Evolutionary conservation across 306 rosid species (phyloP), one percentile per base, ranked within the genome.

Genomic region (Ormosia semicastrata): DNA sequence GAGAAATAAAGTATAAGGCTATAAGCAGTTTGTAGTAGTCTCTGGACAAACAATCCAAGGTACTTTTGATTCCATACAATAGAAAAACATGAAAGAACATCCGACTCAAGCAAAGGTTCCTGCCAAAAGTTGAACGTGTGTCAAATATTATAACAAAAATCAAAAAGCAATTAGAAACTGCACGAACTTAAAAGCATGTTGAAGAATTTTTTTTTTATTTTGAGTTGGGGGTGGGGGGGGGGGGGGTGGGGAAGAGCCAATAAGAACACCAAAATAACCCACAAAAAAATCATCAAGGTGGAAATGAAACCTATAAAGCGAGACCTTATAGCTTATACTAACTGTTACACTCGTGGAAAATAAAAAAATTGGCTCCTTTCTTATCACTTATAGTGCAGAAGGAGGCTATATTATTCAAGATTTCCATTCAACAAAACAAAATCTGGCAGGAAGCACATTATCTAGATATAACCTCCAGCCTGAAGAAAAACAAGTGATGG

Each of bases 71-170:
- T 71, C 83, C 89, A 82, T 17, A 63, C 72, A 77, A 34, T 4
- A 66, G 73, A 80, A 89, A 84, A 89, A 69, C 76, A 86, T 76
- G 86, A 81, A 81, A 76, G 46, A 85, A 78, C 90, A 81, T 73
- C 88, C 32, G 72, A 58, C 58, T 77, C 80, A 75, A 53, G 76
- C 71, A 30, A 66, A 78, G 65, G 66, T 81, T 75, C 94, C 94
- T 89, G 92, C n/a, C 66, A 65, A 71, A 82, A 81, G 77, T 50
- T 11, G 40, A 81, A 5, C 40, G 15, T 34, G 53, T 2, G 59
- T 77, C 29, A 72, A 11, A 78, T 41, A 82, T 7, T 41, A 82
- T 7, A 49, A 49, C 30, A 36, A 41, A 50, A 32, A 75, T 57
- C 47, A 53, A 43, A 83, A 80, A 13, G 39, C 69, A 67, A 58